Evolutionary conservation across 2,329 filamentous ascomycete genomes (phyloP), one percentile per base, ranked within the genome.

Genomic region (Penicillium sp.): DNA sequence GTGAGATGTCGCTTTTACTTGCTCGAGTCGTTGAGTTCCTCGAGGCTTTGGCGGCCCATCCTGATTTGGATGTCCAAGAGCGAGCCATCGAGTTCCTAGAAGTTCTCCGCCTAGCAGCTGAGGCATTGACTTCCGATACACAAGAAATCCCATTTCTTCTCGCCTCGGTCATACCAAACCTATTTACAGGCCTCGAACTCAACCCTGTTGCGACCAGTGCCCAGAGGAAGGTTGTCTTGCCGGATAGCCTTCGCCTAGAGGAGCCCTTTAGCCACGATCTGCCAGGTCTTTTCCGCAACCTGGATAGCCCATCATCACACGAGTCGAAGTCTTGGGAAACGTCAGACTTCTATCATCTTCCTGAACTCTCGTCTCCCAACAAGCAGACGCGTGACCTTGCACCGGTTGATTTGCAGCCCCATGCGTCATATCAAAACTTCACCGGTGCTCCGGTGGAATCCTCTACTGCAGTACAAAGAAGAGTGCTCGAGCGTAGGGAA

Each of bases 61-160:
- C 93, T 0, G 91, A 87, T 67, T 81, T 99, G 1, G 94, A 99
- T 71, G 92, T 99, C 4, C 94, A 99, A 75, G 94, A 97, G 74
- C 86, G 94, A 56, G 89, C 93, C 3, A 93, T 97, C 1, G 93
- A 97, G 70, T 96, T 96, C 66, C 83, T 92, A 0, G 94, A 99
- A 71, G 81, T 97, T 13, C 85, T 97, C 68, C 91, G 91, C 58
- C 81, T 99, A 44, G 91, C 91, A 2, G 86, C 87, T 1, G 94
- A 99, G 77, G 92, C 93, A 41, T 62, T 80, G 36, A 71, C 68
- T 5, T 67, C 73, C 4, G 65, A 69, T 39, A 60, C 65, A 3
- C 63, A 77, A 21, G 89, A 94, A 61, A 83, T 90, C 10, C 94
- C 94, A 3, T 78, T 96, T 15, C 82, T 99, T 2, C 83, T 99